Percentiles rank a stretch among this genome's conserved stretches.
Conservation (phyloP, 768 basidiomycete genomes). For the Termitomyces sp. region DNA sequence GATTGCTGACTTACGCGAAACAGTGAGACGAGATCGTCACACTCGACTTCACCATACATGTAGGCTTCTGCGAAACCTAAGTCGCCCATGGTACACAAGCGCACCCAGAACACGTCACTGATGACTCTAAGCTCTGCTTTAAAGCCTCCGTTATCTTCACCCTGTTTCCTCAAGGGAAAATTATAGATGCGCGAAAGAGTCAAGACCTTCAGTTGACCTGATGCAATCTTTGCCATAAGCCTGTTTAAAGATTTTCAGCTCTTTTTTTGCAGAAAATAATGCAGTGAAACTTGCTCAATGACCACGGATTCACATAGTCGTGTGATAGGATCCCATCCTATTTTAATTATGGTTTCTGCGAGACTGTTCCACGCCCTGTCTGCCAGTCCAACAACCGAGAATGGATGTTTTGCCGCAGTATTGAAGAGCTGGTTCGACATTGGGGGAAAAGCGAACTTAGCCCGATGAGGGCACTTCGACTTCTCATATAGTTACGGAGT, state of each 20-base stretch:
- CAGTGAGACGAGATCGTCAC: slow-evolving; percentile 55
- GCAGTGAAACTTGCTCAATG: not conserved
- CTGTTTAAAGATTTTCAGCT: not conserved
- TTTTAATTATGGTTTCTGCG: not conserved
- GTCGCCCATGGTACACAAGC: slow-evolving; percentile 55
- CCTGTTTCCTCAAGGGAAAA: not conserved
- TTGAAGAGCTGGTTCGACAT: not conserved
- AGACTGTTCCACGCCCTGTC: not conserved
- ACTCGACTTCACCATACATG: slow-evolving; percentile 74
- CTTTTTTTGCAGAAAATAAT: not conserved
- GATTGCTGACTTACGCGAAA: slow-evolving; percentile 47
- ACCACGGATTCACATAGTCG: not conserved
- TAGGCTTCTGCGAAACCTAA: slow-evolving; percentile 73
- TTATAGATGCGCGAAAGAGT: not conserved
- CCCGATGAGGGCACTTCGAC: not conserved
- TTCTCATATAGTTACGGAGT: not conserved
- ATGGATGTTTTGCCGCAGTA: not conserved
- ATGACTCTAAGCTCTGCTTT: slow-evolving; percentile 18
- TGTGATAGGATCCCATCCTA: not conserved
- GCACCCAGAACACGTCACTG: slow-evolving; percentile 52
- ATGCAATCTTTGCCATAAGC: not conserved
- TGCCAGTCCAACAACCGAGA: not conserved
- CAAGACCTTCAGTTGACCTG: not conserved
- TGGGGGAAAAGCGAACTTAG: not conserved
- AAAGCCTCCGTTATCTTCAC: not conserved